Conservation (phyloP, 1,139 yeast species). For the Geotrichum siamense region DNA sequence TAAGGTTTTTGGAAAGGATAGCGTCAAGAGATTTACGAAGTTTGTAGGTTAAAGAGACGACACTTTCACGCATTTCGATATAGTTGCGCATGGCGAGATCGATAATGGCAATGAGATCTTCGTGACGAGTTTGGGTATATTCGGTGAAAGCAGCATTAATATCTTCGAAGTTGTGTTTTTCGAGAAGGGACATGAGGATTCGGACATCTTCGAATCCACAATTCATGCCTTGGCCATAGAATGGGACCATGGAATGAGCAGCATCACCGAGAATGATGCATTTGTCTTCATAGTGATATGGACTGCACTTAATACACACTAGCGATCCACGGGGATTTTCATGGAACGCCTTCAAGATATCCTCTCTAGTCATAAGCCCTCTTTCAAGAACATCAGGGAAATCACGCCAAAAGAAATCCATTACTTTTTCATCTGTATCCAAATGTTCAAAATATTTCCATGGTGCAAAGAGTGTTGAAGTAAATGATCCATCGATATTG, state of each 20-base stretch:
- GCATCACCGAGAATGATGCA: constrained; percentile 83
- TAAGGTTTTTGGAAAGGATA: constrained; percentile 48
- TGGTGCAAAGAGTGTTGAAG: constrained; percentile 84
- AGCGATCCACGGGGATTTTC: constrained; percentile 69
- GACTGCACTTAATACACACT: constrained; percentile 52
- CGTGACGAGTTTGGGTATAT: constrained; percentile 52
- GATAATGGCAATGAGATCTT: constrained; percentile 67
- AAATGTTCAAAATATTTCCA: constrained; percentile 59
- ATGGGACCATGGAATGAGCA: constrained; percentile 95
- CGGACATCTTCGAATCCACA: constrained; percentile 91
- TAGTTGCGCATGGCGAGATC: constrained; percentile 76
- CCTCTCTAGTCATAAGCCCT: constrained; percentile 52
- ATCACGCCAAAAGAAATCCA: constrained; percentile 48
- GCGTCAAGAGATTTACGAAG: constrained; percentile 64
- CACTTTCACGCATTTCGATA: constrained; percentile 81
- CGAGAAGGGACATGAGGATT: constrained; percentile 52
- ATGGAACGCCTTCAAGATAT: constrained; percentile 46
- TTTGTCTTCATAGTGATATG: constrained; percentile 60
- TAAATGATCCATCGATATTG: constrained; percentile 77
- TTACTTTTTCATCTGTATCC: constrained; percentile 38
- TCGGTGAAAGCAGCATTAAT: constrained; percentile 47
- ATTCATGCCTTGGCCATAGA: constrained; percentile 96
- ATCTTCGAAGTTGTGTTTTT: constrained; percentile 37
- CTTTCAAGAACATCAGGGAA: constrained; percentile 66
- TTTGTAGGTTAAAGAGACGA: constrained; percentile 55